A percentile compares a stretch with the other conserved stretches of the same genome.
Evolutionary conservation across 768 basidiomycete species (phyloP).

Genomic region (Boletus pseudo-olivaceus): DNA sequence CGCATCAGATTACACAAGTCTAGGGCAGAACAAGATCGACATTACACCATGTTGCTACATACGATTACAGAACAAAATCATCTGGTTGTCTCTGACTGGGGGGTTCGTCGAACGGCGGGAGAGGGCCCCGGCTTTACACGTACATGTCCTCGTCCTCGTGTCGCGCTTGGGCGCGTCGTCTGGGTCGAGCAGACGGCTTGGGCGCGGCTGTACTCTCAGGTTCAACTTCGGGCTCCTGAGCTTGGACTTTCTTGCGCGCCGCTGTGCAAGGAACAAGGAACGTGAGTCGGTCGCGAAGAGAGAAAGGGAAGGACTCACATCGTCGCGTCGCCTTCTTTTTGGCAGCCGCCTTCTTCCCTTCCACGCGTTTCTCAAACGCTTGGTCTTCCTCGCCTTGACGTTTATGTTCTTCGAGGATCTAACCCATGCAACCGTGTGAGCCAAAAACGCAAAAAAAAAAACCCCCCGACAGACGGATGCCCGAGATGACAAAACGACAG

Average conservation of each 20-base stretch:
- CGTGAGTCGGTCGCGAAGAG: background rate
- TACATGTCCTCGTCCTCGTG: slow-evolving; percentile 24
- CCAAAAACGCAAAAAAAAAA: background rate
- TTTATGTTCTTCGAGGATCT: slow-evolving; percentile 84
- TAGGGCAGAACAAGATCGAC: slow-evolving; percentile 8
- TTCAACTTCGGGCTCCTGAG: slow-evolving; percentile 18
- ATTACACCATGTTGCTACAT: slow-evolving; percentile 8
- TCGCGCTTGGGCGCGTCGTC: slow-evolving; percentile 7
- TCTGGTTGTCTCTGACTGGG: background rate
- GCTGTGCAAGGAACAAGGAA: slow-evolving; percentile 11
- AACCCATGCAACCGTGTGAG: background rate
- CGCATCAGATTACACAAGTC: slow-evolving; percentile 6
- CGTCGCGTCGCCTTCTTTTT: slow-evolving; percentile 63
- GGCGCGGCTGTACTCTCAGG: background rate
- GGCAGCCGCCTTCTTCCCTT: slow-evolving; percentile 77
- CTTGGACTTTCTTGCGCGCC: slow-evolving; percentile 28
- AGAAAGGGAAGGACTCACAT: slow-evolving; percentile 28
- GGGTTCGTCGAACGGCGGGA: too few species aligned
- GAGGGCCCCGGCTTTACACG: slow-evolving; percentile 10
- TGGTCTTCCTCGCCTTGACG: slow-evolving; percentile 90
- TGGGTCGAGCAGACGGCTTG: slow-evolving; percentile 3
- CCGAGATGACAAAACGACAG: background rate
- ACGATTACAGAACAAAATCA: background rate
- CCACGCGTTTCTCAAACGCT: slow-evolving; percentile 81
- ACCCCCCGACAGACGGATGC: too few species aligned